Conservation (phyloP, 495 filamentous ascomycete genomes). For the Penicillium odoratum region DNA sequence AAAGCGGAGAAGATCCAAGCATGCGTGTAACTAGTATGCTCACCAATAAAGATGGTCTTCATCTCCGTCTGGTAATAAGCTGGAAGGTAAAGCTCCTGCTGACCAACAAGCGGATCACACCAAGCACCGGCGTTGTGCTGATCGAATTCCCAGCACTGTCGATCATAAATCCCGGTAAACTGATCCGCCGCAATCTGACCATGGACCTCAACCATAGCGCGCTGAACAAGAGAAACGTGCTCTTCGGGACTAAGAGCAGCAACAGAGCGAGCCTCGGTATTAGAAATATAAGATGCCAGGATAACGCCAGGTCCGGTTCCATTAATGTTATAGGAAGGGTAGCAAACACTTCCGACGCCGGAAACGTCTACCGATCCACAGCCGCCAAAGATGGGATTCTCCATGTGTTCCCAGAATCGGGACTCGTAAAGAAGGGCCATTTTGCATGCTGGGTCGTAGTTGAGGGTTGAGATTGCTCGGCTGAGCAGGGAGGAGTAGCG, state of each 20-base stretch:
- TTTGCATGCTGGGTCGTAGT: conserved; percentile 62
- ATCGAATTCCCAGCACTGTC: conserved; percentile 61
- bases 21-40: conserved; percentile 74
- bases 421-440: conserved; percentile 62
- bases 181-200: conserved; percentile 55
- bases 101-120: conserved; percentile 55
- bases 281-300: conserved; percentile 56
- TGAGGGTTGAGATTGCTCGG: conserved; percentile 60
- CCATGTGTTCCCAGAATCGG: conserved; percentile 68
- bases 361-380: conserved; percentile 59
- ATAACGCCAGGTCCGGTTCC: conserved; percentile 60
- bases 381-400: conserved; percentile 61
- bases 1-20: conserved; percentile 71
- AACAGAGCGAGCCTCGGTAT: conserved; percentile 45
- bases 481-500: conserved; percentile 50
- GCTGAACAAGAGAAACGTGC: conserved; percentile 55
- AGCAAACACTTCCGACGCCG: conserved; percentile 60
- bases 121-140: conserved; percentile 54
- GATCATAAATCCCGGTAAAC: conserved; percentile 59
- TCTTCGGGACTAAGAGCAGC: conserved; percentile 49
- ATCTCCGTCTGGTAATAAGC: conserved; percentile 69
- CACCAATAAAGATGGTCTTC: conserved; percentile 66
- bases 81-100: conserved; percentile 66
- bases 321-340: conserved; percentile 65
- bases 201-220: conserved; percentile 62